These are phyloP conservation scores for Aspergillus taichungensis DNA, from an alignment of 495 filamentous ascomycete genomes.

Conservation along the genomic window DNA sequence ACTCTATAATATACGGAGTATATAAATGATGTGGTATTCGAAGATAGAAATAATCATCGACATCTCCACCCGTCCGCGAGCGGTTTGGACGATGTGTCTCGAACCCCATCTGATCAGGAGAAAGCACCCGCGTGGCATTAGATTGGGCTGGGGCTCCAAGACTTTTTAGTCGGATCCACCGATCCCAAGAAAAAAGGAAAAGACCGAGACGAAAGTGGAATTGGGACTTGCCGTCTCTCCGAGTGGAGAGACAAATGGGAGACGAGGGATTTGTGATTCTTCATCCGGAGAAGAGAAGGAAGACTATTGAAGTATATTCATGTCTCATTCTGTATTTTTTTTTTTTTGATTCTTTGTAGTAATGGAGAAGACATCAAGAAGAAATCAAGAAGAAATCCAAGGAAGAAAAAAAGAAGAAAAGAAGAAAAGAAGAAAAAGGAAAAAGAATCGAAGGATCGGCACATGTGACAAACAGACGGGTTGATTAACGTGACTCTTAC, in stretches of 20 bases:
- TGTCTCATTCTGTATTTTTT: background rate
- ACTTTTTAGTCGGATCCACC: background rate
- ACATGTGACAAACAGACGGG: no score
- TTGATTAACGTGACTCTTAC: no score
- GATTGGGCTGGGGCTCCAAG: slow-evolving; percentile 3
- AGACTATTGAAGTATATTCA: background rate
- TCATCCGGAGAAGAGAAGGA: no score
- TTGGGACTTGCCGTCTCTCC: background rate
- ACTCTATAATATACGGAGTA: no score
- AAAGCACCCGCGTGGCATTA: slow-evolving; percentile 3
- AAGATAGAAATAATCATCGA: background rate
- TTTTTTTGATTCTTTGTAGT: background rate
- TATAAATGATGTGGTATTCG: no score
- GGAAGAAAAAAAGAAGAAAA: background rate
- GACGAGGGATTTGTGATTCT: no score
- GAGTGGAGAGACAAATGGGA: background rate
- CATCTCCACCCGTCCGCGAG: slow-evolving; percentile 14
- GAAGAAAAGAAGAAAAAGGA: background rate
- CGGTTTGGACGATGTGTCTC: slow-evolving; percentile 5
- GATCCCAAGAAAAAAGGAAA: no score
- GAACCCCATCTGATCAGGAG: background rate
- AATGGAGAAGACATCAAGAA: background rate
- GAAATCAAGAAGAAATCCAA: background rate
- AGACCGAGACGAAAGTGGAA: no score
- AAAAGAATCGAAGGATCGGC: background rate